Base-by-base conservation (phyloP, 1,284 basidiomycete genomes). In the Malassezia yamatoensis region DNA sequence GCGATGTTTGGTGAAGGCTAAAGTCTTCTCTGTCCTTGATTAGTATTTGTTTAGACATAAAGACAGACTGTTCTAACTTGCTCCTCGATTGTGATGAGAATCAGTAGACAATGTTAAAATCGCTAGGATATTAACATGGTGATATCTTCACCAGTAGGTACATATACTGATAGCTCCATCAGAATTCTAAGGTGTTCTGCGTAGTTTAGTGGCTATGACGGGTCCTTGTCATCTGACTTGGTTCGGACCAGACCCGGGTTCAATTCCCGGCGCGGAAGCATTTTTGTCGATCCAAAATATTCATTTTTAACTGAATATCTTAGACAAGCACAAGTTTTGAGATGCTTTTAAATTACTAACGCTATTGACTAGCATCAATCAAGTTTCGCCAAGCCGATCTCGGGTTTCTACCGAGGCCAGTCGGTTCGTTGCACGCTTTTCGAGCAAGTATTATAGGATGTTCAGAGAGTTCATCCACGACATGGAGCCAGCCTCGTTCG, bases 401-500 rank as follows among this genome's bases (percentile, higher is more conserved):
- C 0, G 69, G 69, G n/a, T 48, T 49, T 4, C 63, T 56, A 1
- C 69, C 69, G 2, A 69, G 51, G n/a, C 58, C 33, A 0, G 59
- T 38, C 9, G 35, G 34, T 15, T 39, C 16, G 11, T 38, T 18
- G 9, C n/a, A 33, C 7, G 39, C 32, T 33, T 35, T 48, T 21
- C 58, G 37, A 15, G 46, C 46, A 3, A 44, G 3, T 34, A 54
- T n/a, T 34, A 42, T 43, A 4, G 18, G 36, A 40, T 38, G 37
- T 15, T 21, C 35, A 0, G n/a, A 49, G 18, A 65, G 7, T 13
- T 65, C 65, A 1, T 41, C 16, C 2, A 65, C 60, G 18, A 72
- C 67, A 9, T 59, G 61, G 6, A 72, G 43, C 70, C 70, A 72
- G 5, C 70, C 70, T 5, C 59, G 37, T 6, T 57, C 35, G 20